Evolutionary conservation across 2,329 filamentous ascomycete genomes (phyloP), one percentile per base, ranked within the genome.

Genomic region (Curvularia sp.): DNA sequence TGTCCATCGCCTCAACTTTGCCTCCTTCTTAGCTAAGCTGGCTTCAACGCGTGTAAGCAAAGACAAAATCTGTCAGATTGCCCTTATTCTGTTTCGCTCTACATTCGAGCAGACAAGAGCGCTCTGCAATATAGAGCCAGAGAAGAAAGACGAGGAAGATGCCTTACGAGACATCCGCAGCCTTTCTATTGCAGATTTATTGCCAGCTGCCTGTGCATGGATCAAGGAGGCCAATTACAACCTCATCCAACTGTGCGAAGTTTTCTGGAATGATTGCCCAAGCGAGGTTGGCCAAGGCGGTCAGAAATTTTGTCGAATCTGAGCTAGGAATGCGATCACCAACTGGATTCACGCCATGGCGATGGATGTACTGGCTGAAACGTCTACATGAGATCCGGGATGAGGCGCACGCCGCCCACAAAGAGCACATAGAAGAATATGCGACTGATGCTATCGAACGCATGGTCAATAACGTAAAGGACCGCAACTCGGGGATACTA

Each of bases 321-420:
- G 53, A 59, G n/a, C 39, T 56, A 12, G 52, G 55, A 19, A 59
- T 43, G 45, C 55, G 48, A 36, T 59, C 55, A 25, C 52, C 55
- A 38, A 56, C 49, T 48, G 55, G 59, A 18, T 59, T 59, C 41
- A 61, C 59, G 10, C 55, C 49, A 8, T 56, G 55, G 52, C 43
- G 52, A 45, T 59, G 52, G 52, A 56, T 59, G 59, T 56, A 53
- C 32, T 59, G 53, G 60, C 53, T 62, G 21, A 55, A 62, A 25
- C 56, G 53, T 34, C 60, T 57, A 1, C 53, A 62, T 47, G 56
- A 57, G n/a, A 46, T 59, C 18, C 45, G 21, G 15, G 21, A 54
- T 0, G 49, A 57, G 18, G 59, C 50, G 46, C 49, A 54, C 32
- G 50, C 50, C 34, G 38, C 53, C 21, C 21, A 46, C 9, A 21